Base-by-base conservation (phyloP, 1,284 basidiomycete genomes). In the Ganoderma resinaceum region DNA sequence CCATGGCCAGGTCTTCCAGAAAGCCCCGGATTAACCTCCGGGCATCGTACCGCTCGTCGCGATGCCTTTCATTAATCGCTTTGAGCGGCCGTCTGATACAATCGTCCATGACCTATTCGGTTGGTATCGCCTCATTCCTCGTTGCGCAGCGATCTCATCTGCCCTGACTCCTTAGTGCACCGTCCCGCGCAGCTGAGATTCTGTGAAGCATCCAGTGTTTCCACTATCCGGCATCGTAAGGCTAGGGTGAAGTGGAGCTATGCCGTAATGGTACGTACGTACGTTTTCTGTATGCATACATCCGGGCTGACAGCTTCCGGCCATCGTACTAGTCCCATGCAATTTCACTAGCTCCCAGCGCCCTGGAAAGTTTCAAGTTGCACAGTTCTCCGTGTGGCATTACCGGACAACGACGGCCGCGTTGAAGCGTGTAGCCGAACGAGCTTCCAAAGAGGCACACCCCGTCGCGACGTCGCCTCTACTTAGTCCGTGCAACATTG, bases 21-120 rank as follows among this genome's bases (percentile, higher is more conserved):
- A 61, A 53, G 33, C 37, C 20, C 12, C 43, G 37, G 62, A 59
- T 61, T 61, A 61, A 61, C 62, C 66, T 64, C 66, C 66, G 66
- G 55, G 31, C 43, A 64, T 31, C 58, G 66, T 67, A 61, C 58
- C 66, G 66, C 66, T 67, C 66, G 62, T 61, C 57, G 12, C 26
- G 9, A 16, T 6, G 55, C 26, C 11, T n/a, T 49, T 62, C 63
- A 67, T 64, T 60, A 37, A 67, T 67, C 66, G 62, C 38, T 33
- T 46, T 38, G 46, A 64, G 66, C 66, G 66, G 66, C 37, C 43
- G 49, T 23, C 58, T 67, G 62, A 67, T 62, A 67, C 66, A 61
- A 29, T 52, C 23, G 33, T 40, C 43, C 33, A 12, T 46, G 33
- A 18, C 29, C 35, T 37, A 40, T 40, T n/a, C n/a, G n/a, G n/a